Evolutionary conservation across 192 early-diverging fungal genomes (phyloP).

Genomic region (Funneliformis geosporum): DNA sequence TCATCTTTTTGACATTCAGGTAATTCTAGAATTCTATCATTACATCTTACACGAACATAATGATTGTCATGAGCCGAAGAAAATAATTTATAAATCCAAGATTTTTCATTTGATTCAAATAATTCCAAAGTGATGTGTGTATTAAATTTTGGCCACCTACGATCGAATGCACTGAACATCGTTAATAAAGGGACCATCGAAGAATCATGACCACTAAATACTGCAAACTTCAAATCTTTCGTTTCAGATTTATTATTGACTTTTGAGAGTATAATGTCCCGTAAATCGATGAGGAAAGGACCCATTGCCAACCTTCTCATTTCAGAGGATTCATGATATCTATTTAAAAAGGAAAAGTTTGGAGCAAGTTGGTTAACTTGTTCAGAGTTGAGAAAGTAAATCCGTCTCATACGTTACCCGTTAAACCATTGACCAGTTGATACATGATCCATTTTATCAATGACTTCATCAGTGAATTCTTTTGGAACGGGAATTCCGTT

Average conservation of each 20-base stretch:
- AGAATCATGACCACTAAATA: conserved; percentile 49
- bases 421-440: conserved; percentile 44
- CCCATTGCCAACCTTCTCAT: conserved; percentile 41
- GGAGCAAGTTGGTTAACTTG: background rate
- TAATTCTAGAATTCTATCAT: conserved; percentile 37
- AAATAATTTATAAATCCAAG: background rate
- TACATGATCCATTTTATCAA: conserved; percentile 35
- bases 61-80: conserved; percentile 20
- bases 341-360: background rate
- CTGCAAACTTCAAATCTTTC: conserved; percentile 37
- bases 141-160: conserved; percentile 48
- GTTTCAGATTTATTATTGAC: conserved; percentile 32
- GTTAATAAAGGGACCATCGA: conserved; percentile 42
- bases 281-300: conserved; percentile 37
- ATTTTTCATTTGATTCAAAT: conserved; percentile 35
- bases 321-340: conserved; percentile 28
- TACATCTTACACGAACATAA: conserved; percentile 43
- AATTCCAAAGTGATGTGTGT: conserved; percentile 44
- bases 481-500: conserved; percentile 38
- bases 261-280: conserved; percentile 38
- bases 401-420: background rate
- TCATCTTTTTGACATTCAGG: conserved; percentile 37
- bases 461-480: conserved; percentile 33
- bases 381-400: background rate
- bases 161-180: conserved; percentile 37